phyloP scores from a whole-genome alignment of 164 flowering plant species.

The Echeveria elegans region DNA sequence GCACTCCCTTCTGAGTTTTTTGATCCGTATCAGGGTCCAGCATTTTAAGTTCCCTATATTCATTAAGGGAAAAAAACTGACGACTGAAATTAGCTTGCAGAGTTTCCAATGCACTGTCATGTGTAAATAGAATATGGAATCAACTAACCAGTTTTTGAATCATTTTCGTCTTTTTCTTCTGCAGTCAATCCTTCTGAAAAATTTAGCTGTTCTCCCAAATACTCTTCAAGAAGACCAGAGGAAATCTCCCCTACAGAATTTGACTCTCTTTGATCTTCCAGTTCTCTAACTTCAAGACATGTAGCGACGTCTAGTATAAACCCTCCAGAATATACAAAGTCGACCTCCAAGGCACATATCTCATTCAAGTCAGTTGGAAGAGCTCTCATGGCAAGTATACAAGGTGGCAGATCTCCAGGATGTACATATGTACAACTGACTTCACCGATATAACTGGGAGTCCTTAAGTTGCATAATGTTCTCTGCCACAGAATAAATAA shows the following conservation, averaged over 20 bases:
- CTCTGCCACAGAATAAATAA: constrained; percentile 39
- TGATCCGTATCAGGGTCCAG: background rate
- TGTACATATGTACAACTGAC: constrained; percentile 53
- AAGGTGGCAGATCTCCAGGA: constrained; percentile 74
- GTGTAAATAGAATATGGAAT: constrained; percentile 2
- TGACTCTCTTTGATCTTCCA: constrained; percentile 43
- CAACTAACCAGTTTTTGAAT: constrained; percentile 28
- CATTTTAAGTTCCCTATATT: background rate
- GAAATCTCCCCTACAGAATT: constrained; percentile 38
- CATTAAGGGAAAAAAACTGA: background rate
- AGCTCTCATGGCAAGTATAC: constrained; percentile 66
- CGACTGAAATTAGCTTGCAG: background rate
- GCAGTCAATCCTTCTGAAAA: constrained; percentile 29
- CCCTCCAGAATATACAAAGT: constrained; percentile 81
- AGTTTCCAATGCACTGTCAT: background rate
- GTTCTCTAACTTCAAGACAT: constrained; percentile 71
- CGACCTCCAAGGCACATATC: constrained; percentile 77
- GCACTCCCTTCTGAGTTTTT: constrained; percentile 25
- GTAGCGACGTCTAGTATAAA: constrained; percentile 57
- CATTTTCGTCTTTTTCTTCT: constrained; percentile 24
- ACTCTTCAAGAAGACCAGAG: constrained; percentile 63
- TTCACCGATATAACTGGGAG: constrained; percentile 74
- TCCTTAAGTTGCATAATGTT: constrained; percentile 67
- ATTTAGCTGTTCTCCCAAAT: constrained; percentile 47
- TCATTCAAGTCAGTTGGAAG: constrained; percentile 79